phyloP scores from a whole-genome alignment of 305 asterid species.

The Fraxinus floribunda region DNA sequence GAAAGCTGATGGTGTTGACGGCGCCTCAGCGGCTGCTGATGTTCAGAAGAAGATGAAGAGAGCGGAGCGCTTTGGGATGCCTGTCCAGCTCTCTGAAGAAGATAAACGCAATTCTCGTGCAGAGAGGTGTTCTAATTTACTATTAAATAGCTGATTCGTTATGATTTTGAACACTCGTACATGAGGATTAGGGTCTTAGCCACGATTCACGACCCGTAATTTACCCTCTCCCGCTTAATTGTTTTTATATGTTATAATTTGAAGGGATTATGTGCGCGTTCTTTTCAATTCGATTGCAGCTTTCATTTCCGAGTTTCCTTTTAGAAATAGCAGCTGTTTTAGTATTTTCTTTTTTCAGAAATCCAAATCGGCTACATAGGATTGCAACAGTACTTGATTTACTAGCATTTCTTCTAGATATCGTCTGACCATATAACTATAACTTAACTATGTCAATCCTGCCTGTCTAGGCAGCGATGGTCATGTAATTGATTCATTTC shows the following conservation, averaged over 20 bases:
- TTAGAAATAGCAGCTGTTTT: background rate
- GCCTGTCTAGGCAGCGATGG: background rate
- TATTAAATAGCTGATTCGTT: background rate
- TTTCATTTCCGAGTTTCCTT: background rate
- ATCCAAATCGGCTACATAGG: background rate
- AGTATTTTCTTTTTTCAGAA: background rate
- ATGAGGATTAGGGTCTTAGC: background rate
- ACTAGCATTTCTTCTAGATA: background rate
- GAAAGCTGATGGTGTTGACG: slow-evolving; percentile 31
- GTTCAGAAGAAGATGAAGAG: slow-evolving; percentile 72
- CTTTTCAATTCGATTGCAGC: background rate
- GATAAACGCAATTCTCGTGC: slow-evolving; percentile 80
- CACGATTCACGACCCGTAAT: background rate
- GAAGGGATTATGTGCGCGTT: background rate
- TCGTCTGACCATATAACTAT: background rate
- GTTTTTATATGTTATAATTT: background rate
- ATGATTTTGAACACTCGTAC: background rate
- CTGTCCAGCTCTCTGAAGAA: slow-evolving; percentile 57
- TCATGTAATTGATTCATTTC: background rate
- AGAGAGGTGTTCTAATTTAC: slow-evolving; percentile 44
- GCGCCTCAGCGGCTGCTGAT: slow-evolving; percentile 34
- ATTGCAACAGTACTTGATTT: background rate
- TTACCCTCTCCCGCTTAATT: background rate
- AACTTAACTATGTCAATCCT: background rate
- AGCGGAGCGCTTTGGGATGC: slow-evolving; percentile 70